Base-by-base conservation (phyloP, 352 stramenopile species). In the Globisporangium camurandrum region DNA sequence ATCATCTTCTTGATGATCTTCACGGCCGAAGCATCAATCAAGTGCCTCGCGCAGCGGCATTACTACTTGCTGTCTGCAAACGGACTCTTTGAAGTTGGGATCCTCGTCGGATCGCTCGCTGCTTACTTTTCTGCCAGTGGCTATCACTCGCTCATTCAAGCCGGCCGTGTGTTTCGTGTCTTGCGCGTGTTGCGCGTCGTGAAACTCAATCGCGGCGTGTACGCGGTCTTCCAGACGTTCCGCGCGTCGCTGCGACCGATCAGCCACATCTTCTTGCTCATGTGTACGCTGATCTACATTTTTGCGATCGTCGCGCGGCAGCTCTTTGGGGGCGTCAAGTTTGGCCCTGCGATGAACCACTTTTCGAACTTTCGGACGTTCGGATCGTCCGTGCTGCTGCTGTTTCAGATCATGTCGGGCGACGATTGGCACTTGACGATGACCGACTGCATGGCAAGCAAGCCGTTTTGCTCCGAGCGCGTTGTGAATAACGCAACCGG, bases 241-340 rank as follows among this genome's bases (percentile, higher is more conserved):
- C 66, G 75, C 16, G 75, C 75, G 6, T 86, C 71, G 9, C 53
- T 90, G 30, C 64, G 68, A 49, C 75, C 79, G 9, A 75, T 88
- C 38, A 71, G 58, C 11, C 72, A 90, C 60, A 86, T 88, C 48
- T 88, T 88, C 60, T 88, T 88, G 37, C 66, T 90, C 59, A 75
- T 90, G 49, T 75, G 84, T 47, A 78, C 84, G 65, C 82, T 88
- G 49, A 84, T 87, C 58, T 90, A 86, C 64, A 86, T 90, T 58
- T 90, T 88, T 37, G 75, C 79, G 14, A 71, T 86, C 19, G 64
- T 90, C 20, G 79, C 71, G 4, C 71, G 75, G 0, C 78, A 90
- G 65, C 71, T 90, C 46, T 90, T 88, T 50, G 79, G 79, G 12
- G 74, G 68, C 3, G 62, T 88, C 42, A 66, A 68, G 4, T 79